Base-by-base conservation (phyloP, 192 early-diverging fungal genomes). In the Entomortierella chlamydospora region DNA sequence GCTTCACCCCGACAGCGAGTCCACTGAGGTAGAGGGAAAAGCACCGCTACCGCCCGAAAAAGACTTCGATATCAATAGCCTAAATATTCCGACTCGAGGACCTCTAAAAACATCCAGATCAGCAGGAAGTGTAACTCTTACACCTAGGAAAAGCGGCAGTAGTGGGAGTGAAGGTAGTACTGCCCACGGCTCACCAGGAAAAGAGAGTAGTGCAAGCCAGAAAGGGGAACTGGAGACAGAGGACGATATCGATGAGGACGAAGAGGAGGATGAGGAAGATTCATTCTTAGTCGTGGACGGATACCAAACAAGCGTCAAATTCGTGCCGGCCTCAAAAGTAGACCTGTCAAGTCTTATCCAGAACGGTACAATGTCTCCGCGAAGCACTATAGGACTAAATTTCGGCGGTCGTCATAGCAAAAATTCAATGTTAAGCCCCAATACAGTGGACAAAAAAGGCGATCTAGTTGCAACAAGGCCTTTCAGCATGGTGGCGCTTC, bases 251-350 rank as follows among this genome's bases (percentile, higher is more conserved):
- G 60, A 70, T 9, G 68, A 62, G 7, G 72, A 66, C 42, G 76
- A 79, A 4, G 76, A 70, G 5, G 74, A 69, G 0, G 61, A 39
- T 20, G 66, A 62, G 10, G 74, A 77, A 0, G 73, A 79, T 29
- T 58, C 62, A 0, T 79, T 79, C 41, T 45, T 79, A n/a, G 76
- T 79, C 0, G 58, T 79, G 37, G 76, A 79, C n/a, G 76, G 76
- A 25, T 79, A 79, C 25, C 62, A 79, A 47, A 79, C 76, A 1
- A 60, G 28, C 7, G 76, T 70, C 57, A 70, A 61, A 33, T 70
- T 70, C 28, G 25, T 79, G 8, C 54, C 61, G 17, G 52, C 50
- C 8, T 47, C 76, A 9, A 79, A 50, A 50, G 49, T 78, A 17
- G 76, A 79, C 30, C 66, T 79, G 52, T 31, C 76, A 4, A 79